Conservation (phyloP, 2,329 filamentous ascomycete genomes). For the Cladosporium cucumerinum region DNA sequence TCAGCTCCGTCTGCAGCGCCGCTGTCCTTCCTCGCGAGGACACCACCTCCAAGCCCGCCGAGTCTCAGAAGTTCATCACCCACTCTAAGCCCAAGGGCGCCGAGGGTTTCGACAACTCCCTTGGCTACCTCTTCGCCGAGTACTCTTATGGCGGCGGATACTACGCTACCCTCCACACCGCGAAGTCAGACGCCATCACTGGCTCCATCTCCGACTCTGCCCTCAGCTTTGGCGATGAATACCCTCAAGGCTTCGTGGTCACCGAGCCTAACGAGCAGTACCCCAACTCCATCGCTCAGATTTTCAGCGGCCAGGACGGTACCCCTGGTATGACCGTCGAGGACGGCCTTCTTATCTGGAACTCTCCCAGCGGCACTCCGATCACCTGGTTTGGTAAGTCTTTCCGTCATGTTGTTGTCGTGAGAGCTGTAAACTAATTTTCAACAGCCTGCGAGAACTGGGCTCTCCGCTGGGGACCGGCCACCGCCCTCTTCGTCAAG, state of each 20-base stretch:
- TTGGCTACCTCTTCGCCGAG: constrained; percentile 20
- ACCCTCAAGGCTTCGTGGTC: constrained; percentile 17
- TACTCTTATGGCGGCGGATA: constrained; percentile 19
- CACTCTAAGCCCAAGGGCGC: constrained; percentile 15
- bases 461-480: constrained; percentile 17
- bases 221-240: constrained; percentile 8
- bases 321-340: constrained; percentile 20
- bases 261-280: constrained; percentile 13
- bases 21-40: constrained; percentile 12
- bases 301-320: constrained; percentile 18
- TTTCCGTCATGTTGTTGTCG: background rate
- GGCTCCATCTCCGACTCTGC: constrained; percentile 19
- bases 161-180: constrained; percentile 17
- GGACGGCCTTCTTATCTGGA: constrained; percentile 18
- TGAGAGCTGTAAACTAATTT: background rate
- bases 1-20: constrained; percentile 14
- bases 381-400: constrained; percentile 20
- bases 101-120: constrained; percentile 17
- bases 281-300: constrained; percentile 17
- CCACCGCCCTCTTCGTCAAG: constrained; percentile 19
- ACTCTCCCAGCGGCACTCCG: constrained; percentile 12
- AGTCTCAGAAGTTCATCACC: constrained; percentile 18
- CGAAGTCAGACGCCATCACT: constrained; percentile 14
- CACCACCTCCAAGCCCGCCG: background rate
- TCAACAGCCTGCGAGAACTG: constrained; percentile 13